Conservation (phyloP, 495 filamentous ascomycete genomes). For the Aspergillus taichungensis region DNA sequence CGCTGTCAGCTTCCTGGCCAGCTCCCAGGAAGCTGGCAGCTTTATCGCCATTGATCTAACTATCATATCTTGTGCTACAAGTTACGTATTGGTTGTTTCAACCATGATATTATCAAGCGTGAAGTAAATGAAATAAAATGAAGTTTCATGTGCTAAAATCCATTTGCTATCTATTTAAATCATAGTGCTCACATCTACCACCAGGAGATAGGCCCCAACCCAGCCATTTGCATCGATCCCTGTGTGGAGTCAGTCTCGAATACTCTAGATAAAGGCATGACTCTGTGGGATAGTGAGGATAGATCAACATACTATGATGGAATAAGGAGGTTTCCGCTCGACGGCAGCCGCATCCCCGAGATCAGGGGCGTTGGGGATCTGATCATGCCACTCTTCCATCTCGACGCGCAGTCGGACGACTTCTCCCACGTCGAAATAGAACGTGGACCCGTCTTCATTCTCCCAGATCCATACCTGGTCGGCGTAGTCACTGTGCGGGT, state of each 20-base stretch:
- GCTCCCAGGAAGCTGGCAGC: no score
- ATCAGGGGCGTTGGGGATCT: slow-evolving; percentile 61
- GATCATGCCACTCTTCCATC: slow-evolving; percentile 79
- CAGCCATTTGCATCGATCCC: slow-evolving; percentile 47
- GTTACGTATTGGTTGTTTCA: background rate
- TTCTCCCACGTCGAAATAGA: slow-evolving; percentile 85
- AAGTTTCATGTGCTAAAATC: background rate
- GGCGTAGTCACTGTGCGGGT: slow-evolving; percentile 46
- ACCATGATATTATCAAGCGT: background rate
- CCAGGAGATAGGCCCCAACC: slow-evolving; percentile 41
- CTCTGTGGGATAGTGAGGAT: background rate
- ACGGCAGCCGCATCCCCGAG: slow-evolving; percentile 38
- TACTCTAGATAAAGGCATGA: background rate
- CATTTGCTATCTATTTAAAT: background rate
- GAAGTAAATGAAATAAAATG: background rate
- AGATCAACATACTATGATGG: slow-evolving; percentile 47
- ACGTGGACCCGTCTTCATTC: slow-evolving; percentile 53
- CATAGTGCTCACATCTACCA: slow-evolving; percentile 22
- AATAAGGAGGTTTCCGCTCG: slow-evolving; percentile 55
- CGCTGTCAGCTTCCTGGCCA: no score
- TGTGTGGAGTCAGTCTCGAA: slow-evolving; percentile 13
- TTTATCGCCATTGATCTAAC: no score
- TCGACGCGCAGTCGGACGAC: slow-evolving; percentile 76
- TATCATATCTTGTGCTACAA: no score
- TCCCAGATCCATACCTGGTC: slow-evolving; percentile 80